phyloP scores from a whole-genome alignment of 768 basidiomycete species.

The Hygrocybe punicea region DNA sequence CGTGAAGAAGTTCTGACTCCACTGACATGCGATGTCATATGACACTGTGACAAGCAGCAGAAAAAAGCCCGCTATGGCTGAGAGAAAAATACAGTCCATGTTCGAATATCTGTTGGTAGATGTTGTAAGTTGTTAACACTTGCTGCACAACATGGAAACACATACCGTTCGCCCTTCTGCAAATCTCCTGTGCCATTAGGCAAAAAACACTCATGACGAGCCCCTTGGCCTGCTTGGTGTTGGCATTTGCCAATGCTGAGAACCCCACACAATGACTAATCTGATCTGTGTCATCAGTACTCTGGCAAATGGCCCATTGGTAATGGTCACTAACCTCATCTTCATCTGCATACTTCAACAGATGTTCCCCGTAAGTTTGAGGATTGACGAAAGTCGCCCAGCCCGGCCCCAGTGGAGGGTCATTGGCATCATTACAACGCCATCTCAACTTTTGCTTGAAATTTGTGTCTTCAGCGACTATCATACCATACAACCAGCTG shows the following conservation, averaged over 20 bases:
- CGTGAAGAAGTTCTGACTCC: too few relatives aligned
- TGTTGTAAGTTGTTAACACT: background rate
- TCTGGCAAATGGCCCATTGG: background rate
- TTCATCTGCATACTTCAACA: background rate
- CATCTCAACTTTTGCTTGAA: background rate
- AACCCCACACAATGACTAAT: background rate
- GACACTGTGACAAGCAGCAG: too few relatives aligned
- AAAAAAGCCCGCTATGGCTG: background rate
- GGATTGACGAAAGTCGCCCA: background rate
- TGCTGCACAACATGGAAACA: background rate
- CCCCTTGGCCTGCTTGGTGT: background rate
- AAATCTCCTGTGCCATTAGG: background rate
- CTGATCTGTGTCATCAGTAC: background rate
- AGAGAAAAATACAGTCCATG: background rate
- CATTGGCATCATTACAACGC: background rate
- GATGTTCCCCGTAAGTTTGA: background rate
- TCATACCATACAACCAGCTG: background rate
- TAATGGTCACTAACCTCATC: background rate
- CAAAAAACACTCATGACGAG: background rate
- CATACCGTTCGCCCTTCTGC: background rate
- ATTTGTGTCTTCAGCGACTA: background rate
- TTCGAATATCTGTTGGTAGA: background rate
- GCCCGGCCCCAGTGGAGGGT: background rate
- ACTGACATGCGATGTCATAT: too few relatives aligned
- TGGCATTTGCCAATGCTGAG: background rate